Evolutionary conservation across 179 eudicot species (phyloP).

Genomic region (Beta lomatogona): DNA sequence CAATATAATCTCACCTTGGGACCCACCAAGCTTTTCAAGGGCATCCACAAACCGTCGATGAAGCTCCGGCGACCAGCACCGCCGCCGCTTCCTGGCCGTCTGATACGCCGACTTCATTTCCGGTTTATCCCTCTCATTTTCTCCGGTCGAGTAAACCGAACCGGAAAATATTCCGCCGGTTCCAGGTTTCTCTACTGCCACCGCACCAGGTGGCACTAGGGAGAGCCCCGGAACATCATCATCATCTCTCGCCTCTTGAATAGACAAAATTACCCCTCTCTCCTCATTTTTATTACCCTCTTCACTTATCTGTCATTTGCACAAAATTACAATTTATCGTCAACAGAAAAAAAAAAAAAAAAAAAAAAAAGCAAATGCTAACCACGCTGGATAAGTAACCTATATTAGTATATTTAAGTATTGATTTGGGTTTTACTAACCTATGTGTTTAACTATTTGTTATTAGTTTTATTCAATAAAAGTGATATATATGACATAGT

Average conservation of each 20-base stretch:
- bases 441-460: too few species aligned
- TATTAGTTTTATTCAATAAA: too few species aligned
- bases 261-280: constrained; percentile 31
- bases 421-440: too few species aligned
- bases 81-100: constrained; percentile 42
- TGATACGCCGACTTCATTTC: constrained; percentile 12
- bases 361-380: too few species aligned
- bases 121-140: neutral
- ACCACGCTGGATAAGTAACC: too few species aligned
- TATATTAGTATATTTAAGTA: too few species aligned
- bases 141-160: neutral
- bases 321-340: neutral
- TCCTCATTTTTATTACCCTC: constrained; percentile 6
- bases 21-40: constrained; percentile 49
- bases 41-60: constrained; percentile 48
- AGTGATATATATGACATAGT: too few species aligned
- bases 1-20: constrained; percentile 35
- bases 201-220: constrained; percentile 17
- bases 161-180: neutral
- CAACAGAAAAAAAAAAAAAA: too few species aligned
- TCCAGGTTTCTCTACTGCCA: neutral
- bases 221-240: constrained; percentile 19
- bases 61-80: constrained; percentile 59
- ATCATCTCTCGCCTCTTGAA: neutral
- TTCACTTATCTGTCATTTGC: constrained; percentile 23